Evolutionary conservation across 2,329 filamentous ascomycete genomes (phyloP), one percentile per base, ranked within the genome.

Genomic region (Diaporthe vaccinii): DNA sequence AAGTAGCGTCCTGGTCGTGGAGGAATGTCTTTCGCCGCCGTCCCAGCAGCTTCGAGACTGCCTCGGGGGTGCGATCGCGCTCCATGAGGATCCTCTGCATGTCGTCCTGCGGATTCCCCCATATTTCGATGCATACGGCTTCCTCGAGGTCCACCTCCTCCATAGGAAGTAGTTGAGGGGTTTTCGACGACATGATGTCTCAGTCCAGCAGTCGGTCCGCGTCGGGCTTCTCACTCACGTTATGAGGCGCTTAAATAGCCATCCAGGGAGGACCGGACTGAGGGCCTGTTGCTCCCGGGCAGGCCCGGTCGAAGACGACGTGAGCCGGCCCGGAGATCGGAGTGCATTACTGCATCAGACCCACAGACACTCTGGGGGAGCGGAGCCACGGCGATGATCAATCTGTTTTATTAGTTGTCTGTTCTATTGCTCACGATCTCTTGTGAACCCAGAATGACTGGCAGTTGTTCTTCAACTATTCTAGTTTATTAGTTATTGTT

Each of bases 121-220:
- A 68, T 31, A 68, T 53, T 25, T 68, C 62, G 28, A 68, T 53
- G 10, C 62, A 46, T 28, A 28, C 62, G 22, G 62, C 62, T 36
- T 68, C 44, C 31, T 68, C 46, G 17, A 68, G 46, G 62, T 68
- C 62, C 20, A 25, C 62, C 44, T 68, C 62, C 46, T 68, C 62
- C 62, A 68, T 68, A 2, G 46, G 62, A 46, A 68, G 46, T 12
- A 68, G 44, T 46, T 53, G 28, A 22, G 44, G 62, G 28, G 25
- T 15, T 68, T 31, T 20, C 4, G 46, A n/a, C 34, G 28, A 46
- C 31, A 51, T 39, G 44, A 34, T 68, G 62, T 20, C 41, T 17
- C 20, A 51, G n/a, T 55, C 25, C 53, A 31, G 25, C 7, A 55
- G 25, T 15, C 12, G 25, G 14, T 17, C 53, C 12, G 53, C 12